Base-by-base conservation (phyloP, 2,329 filamentous ascomycete species). In the Penicillium sclerotigenum region DNA sequence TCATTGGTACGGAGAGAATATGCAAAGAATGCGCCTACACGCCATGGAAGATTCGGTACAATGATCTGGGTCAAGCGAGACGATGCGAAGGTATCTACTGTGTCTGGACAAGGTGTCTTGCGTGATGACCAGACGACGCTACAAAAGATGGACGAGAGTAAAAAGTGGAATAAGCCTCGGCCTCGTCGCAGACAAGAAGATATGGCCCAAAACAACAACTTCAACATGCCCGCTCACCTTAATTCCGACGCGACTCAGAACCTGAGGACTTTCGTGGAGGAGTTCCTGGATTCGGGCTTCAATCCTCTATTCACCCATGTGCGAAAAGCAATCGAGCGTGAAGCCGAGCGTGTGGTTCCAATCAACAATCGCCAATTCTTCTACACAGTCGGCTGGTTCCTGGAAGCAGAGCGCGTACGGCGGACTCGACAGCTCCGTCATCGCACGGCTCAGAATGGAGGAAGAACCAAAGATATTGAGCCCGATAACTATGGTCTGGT, bases 41-140 rank as follows among this genome's bases (percentile, higher is more conserved):
- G 94, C 46, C 94, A 99, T 73, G 96, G 92, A 65, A 85, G 94
- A 33, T 99, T 97, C 68, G 94, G 94, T 3, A 96, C 92, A 11
- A 97, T 97, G 90, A 86, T 97, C 33, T 97, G 93, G 92, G 85
- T 99, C 36, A 91, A 96, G 76, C 82, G 92, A 54, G 89, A 91
- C 47, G 88, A 92, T 64, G 86, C 88, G 48, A 92, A 92, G 67
- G 84, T 94, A 65, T 88, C 90, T 0, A 91, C 92, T 0, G 83
- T 99, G 1, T 92, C 91, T 0, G 94, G 94, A 1, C 93, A 97
- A 70, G 88, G 91, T 65, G 89, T 89, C 5, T 82, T 99, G 42
- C 83, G 86, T 3, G 86, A 91, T 65, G 83, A 86, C 7, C 82
- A 88, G 9, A 83, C 83, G 37, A 88, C 89, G 7, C 83, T 96